Base-by-base conservation (phyloP, 2,329 filamentous ascomycete species). In the Madurella mycetomatis region DNA sequence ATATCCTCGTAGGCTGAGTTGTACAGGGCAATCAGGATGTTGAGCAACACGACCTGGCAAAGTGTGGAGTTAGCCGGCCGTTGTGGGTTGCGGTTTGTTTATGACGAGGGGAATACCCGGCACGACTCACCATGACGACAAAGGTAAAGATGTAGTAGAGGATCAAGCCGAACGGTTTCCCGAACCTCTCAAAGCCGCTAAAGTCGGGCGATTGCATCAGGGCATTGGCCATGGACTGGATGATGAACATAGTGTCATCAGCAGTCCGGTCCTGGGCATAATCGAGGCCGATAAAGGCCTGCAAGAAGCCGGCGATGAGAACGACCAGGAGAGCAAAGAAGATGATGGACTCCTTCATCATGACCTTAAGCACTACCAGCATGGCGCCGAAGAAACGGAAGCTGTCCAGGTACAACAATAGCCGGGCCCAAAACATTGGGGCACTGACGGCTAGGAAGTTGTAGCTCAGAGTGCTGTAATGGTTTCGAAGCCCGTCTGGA, bases 71-170 rank as follows among this genome's bases (percentile, higher is more conserved):
- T 11, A 59, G 54, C 17, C 19, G 42, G 19, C 9, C 19, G 13
- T 41, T 25, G 12, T 8, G n/a, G 15, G 79, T 75, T 25, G 25
- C 4, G 12, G 19, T 9, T 39, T 2, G n/a, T 30, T 8, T 18
- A 5, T 2, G 41, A 32, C 39, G n/a, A 17, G 16, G 17, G 40
- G 55, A 46, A 32, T 7, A 12, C 2, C 17, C 12, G 39, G 32
- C 2, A 4, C 30, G 16, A 67, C 75, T 62, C 64, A 94, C 92
- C 87, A 96, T 96, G 65, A 99, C 88, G 40, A 97, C 86, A 66
- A 99, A 99, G 16, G 92, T 95, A 71, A 96, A 99, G 67, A 95
- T 83, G 75, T 99, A 99, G 76, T 99, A 99, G 9, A 99, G 85
- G 32, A 96, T 88, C 48, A 96, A 82, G 9, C 94, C 94, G 69